phyloP scores from a whole-genome alignment of 345 rosid genomes.

The Erysimum cheiranthoides region DNA sequence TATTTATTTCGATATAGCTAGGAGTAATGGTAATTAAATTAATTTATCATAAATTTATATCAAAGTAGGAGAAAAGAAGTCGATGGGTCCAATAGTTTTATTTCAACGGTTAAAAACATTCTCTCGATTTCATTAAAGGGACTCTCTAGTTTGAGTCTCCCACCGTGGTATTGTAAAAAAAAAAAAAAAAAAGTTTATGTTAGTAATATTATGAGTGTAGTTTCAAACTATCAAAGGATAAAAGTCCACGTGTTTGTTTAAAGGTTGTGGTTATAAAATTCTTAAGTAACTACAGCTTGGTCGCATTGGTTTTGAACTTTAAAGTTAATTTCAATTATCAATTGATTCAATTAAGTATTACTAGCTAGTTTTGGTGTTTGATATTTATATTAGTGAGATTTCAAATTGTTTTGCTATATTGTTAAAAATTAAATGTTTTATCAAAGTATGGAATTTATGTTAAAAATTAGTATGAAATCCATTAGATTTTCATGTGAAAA shows the following conservation, averaged over 20 bases:
- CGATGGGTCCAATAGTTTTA: constrained; percentile 39
- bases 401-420: no score
- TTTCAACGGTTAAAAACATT: constrained; percentile 30
- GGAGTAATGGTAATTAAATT: constrained; percentile 6
- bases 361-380: no score
- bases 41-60: background rate
- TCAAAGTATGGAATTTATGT: no score
- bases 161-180: background rate
- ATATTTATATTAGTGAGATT: no score
- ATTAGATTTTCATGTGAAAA: background rate
- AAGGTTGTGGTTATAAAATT: background rate
- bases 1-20: constrained; percentile 21
- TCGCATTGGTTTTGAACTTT: background rate
- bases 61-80: constrained; percentile 28
- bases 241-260: background rate
- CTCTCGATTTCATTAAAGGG: background rate
- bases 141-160: constrained; percentile 18
- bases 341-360: no score
- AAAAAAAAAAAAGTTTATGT: background rate
- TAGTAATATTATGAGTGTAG: background rate
- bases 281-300: background rate
- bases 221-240: background rate
- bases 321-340: no score
- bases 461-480: background rate
- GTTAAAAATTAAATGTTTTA: no score